Evolutionary conservation across 345 rosid species (phyloP), one percentile per base, ranked within the genome.

Genomic region (Citrus sinensis): DNA sequence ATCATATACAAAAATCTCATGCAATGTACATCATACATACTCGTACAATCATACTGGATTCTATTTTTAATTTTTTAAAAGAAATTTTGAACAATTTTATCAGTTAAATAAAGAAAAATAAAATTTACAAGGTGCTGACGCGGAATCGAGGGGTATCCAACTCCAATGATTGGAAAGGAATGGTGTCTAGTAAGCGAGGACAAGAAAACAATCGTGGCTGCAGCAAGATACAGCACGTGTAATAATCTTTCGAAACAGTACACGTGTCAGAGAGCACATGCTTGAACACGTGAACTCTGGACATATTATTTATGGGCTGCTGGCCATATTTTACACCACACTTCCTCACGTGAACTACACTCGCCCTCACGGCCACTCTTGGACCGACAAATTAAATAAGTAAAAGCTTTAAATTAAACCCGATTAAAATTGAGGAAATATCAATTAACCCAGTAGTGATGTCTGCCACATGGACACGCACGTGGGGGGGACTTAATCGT

Each of bases 261-360:
- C 65, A 67, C 65, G 65, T 35, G 64, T 65, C 34, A 9, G 10
- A n/a, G 10, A 37, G 19, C 79, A 66, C 79, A 34, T 66, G 79
- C 72, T 8, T 14, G 35, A 30, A n/a, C 72, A 66, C 79, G 79
- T 66, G 79, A 66, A 32, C 16, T 67, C 79, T 76, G 79, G 79
- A 54, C 73, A 66, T 8, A 1, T 65, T 51, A 46, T 63, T 76
- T 54, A 32, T 32, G 35, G 64, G 46, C 61, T 30, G 46, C 61
- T 30, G 46, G 35, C 4, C 9, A 7, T 30, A 34, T 34, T 54
- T 22, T 7, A 24, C 2, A 16, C 19, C 25, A 46, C 63, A 9
- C 37, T 19, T 66, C 25, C 63, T 66, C 79, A 17, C 65, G 71
- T 63, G 78, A 30, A 2, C 0, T 2, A 1, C 78, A 64, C 71